Evolutionary conservation across 306 rosid species (phyloP).

Genomic region (Phaseolus lunatus): DNA sequence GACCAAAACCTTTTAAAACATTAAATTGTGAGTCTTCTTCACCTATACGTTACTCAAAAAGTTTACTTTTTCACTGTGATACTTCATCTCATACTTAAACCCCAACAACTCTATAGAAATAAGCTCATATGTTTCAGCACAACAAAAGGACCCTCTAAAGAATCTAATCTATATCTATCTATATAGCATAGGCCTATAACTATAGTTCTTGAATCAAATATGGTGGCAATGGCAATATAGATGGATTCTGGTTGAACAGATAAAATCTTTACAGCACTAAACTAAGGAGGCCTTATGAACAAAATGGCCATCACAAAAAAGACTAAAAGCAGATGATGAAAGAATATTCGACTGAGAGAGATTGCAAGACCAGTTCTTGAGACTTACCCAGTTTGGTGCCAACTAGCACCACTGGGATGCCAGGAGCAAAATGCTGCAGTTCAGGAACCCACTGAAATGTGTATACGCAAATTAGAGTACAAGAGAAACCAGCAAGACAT

Average conservation of each 20-base stretch:
- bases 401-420: conserved; percentile 76
- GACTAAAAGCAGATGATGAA: neutral
- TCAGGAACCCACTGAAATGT: conserved; percentile 86
- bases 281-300: neutral
- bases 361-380: conserved; percentile 30
- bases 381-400: conserved; percentile 86
- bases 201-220: conserved; percentile 2
- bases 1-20: no score
- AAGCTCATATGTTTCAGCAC: no score
- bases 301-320: conserved; percentile 12
- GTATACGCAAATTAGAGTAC: conserved; percentile 27
- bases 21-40: no score
- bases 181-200: neutral
- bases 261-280: neutral
- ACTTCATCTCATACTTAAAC: no score
- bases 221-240: neutral
- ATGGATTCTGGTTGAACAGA: conserved; percentile 5
- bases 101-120: no score
- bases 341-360: neutral
- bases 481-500: conserved; percentile 26
- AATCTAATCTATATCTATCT: neutral
- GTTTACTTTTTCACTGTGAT: no score
- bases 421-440: conserved; percentile 89
- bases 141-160: no score
- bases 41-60: no score